Evolutionary conservation across 2,329 filamentous ascomycete species (phyloP).

Genomic region (Shiraia sp.): DNA sequence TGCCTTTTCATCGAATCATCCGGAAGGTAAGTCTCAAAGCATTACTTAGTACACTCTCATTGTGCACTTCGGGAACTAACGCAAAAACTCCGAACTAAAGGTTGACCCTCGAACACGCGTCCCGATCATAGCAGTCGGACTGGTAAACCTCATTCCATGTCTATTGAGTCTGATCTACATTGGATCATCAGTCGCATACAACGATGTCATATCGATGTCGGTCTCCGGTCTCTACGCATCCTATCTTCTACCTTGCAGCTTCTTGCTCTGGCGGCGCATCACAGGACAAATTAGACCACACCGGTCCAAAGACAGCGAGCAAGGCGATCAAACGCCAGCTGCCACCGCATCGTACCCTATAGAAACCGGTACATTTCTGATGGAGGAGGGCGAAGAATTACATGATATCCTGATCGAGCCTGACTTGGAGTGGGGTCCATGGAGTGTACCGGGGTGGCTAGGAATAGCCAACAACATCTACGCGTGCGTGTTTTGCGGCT

Average conservation of each 20-base stretch:
- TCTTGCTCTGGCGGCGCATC: conserved; percentile 33
- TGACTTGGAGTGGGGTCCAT: conserved; percentile 30
- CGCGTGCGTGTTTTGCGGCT: conserved; percentile 23
- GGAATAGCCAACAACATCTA: conserved; percentile 30
- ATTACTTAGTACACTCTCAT: too few species aligned
- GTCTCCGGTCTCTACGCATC: conserved; percentile 32
- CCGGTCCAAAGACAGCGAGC: conserved; percentile 1
- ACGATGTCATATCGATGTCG: conserved; percentile 31
- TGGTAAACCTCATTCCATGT: conserved; percentile 41
- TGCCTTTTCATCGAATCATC: conserved; percentile 42
- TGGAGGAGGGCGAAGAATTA: too few species aligned
- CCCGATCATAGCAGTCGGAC: conserved; percentile 40
- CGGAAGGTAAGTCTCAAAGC: too few species aligned
- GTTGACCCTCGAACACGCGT: conserved; percentile 24
- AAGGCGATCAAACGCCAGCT: conserved; percentile 12
- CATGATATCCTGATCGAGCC: too few species aligned
- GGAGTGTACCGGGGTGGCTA: conserved; percentile 18
- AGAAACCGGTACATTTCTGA: too few species aligned
- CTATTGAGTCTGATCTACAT: conserved; percentile 56
- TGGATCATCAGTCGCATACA: conserved; percentile 39
- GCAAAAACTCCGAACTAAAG: too few species aligned
- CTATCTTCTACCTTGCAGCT: conserved; percentile 24
- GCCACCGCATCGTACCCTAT: too few species aligned
- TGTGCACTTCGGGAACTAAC: conserved; percentile 4
- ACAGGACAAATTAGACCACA: conserved; percentile 7